Evolutionary conservation across 2,329 filamentous ascomycete species (phyloP), one percentile per base, ranked within the genome.

Genomic region (Myriosclerotinia scirpicola): DNA sequence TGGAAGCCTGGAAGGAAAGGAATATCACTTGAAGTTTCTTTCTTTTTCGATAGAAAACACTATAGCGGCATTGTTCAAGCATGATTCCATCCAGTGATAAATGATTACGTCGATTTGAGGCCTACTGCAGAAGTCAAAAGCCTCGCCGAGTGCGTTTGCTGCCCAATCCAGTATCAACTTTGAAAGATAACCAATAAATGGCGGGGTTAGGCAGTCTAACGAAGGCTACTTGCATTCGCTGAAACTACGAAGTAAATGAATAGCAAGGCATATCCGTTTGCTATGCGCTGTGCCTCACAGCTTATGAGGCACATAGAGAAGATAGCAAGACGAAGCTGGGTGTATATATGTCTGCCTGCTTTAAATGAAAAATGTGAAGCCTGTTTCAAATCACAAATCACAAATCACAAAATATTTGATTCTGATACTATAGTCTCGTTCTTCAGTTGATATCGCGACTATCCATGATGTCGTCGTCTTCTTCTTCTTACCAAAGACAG

Each of bases 91-190:
- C 52, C 4, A 64, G 30, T 64, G 17, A 55, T 44, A 12, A 8
- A 22, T 12, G n/a, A 1, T 52, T 15, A 12, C 36, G 42, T 26
- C 34, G 14, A 11, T 54, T 65, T 50, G 5, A 40, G 30, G 46
- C 26, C 14, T 54, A 20, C 30, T 26, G 36, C 36, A 61, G 48
- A 30, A 53, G 15, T 11, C 1, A 15, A 61, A 44, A 61, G 26
- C 22, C 64, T 65, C 54, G 4, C 38, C 46, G 22, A 60, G 40
- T 20, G 15, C 22, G 20, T 53, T 61, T 36, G 53, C 42, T 42
- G 15, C 12, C 54, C 40, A 50, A 65, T 53, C 44, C 12, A 17
- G 17, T 26, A 17, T 50, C 30, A 14, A 2, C 38, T 11, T 26
- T 30, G 17, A 46, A 46, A 40, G 42, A 38, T 5, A 7, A 36